Evolutionary conservation across 140 eudicot species (phyloP).

Genomic region (Erigeron philadelphicus): DNA sequence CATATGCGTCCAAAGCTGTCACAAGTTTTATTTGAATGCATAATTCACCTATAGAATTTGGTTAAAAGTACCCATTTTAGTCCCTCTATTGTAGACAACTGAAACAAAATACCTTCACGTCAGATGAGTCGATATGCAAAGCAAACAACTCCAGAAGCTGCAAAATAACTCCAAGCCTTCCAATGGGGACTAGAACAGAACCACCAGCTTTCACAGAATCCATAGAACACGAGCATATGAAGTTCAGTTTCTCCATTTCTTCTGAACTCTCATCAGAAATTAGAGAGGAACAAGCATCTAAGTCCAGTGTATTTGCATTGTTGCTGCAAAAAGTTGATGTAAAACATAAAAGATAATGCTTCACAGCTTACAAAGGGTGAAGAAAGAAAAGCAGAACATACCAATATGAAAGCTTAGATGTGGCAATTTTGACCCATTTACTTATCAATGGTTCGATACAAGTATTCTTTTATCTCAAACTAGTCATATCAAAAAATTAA

Average conservation of each 20-base stretch:
- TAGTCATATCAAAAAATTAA: not conserved
- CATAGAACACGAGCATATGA: conserved; percentile 53
- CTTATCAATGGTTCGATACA: not conserved
- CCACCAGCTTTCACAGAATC: conserved; percentile 69
- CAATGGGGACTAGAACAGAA: conserved; percentile 76
- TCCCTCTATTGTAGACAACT: not conserved
- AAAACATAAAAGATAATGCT: conserved; percentile 9
- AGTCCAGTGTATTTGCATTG: conserved; percentile 22
- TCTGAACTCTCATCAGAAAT: conserved; percentile 50
- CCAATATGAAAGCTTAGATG: conserved; percentile 3
- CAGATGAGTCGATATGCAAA: conserved; percentile 42
- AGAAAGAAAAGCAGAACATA: not conserved
- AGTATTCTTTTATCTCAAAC: not conserved
- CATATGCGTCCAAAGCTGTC: not conserved
- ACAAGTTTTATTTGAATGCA: not conserved
- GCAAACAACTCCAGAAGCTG: conserved; percentile 72
- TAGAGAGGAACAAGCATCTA: conserved; percentile 26
- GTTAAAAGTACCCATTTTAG: not conserved
- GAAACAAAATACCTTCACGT: conserved; percentile 47
- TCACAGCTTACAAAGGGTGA: not conserved
- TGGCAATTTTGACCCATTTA: not conserved
- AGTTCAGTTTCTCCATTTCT: conserved; percentile 69
- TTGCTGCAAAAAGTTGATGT: conserved; percentile 35
- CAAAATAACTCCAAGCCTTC: conserved; percentile 62
- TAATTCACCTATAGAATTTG: not conserved